A percentile compares a stretch with the other conserved stretches of the same genome.
Conservation (phyloP, 305 asterid genomes). For the Fraxinus paxiana region DNA sequence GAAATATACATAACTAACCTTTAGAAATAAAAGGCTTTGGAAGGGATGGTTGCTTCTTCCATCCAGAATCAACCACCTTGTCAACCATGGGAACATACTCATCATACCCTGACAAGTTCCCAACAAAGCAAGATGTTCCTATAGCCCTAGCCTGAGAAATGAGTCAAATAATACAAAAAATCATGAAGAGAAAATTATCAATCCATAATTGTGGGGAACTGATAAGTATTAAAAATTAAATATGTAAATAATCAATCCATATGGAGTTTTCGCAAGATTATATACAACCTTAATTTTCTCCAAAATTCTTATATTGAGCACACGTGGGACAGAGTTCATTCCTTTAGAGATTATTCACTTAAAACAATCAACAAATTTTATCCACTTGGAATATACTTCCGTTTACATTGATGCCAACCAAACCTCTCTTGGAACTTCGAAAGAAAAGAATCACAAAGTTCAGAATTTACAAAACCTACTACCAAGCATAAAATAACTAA, state of each 20-base stretch:
- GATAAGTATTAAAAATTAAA: neutral
- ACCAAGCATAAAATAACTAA: slow-evolving; percentile 1
- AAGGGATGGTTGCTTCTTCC: slow-evolving; percentile 67
- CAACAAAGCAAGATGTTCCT: slow-evolving; percentile 54
- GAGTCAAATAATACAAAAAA: slow-evolving; percentile 16
- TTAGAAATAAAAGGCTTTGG: slow-evolving; percentile 48
- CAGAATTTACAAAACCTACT: slow-evolving; percentile 6
- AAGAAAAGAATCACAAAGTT: neutral
- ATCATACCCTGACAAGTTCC: slow-evolving; percentile 70
- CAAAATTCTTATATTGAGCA: neutral
- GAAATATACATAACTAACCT: slow-evolving; percentile 43
- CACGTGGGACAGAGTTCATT: slow-evolving; percentile 3
- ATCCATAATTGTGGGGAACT: neutral
- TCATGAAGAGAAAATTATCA: neutral
- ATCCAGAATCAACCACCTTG: slow-evolving; percentile 90
- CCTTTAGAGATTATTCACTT: neutral
- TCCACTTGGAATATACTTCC: neutral
- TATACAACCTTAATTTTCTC: neutral
- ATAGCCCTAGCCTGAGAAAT: slow-evolving; percentile 64
- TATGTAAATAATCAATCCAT: neutral
- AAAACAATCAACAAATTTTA: neutral
- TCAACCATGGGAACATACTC: slow-evolving; percentile 99
- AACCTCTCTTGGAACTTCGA: neutral
- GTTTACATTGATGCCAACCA: neutral
- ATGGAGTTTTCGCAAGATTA: neutral